Evolutionary conservation across 768 basidiomycete genomes (phyloP).

Genomic region (Butyriboletus loyo): DNA sequence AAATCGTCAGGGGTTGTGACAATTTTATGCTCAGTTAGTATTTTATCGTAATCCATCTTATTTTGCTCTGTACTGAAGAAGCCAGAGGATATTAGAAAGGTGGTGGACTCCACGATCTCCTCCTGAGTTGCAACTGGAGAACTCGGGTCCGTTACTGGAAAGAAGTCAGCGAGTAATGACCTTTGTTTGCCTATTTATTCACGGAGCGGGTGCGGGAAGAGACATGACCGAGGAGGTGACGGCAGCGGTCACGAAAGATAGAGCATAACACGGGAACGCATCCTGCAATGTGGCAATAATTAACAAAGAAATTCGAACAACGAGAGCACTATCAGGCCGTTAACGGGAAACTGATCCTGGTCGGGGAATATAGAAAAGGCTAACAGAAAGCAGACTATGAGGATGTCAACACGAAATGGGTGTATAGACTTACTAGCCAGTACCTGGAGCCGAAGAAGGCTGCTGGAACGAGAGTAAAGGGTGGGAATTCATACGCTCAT

Average conservation of each 20-base stretch:
- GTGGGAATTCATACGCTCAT: background rate
- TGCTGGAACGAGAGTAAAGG: background rate
- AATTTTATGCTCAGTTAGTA: background rate
- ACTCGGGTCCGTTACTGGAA: background rate
- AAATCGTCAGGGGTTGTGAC: background rate
- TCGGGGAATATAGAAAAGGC: slow-evolving; percentile 16
- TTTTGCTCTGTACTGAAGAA: background rate
- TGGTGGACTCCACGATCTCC: slow-evolving; percentile 4
- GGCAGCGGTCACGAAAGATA: slow-evolving; percentile 2
- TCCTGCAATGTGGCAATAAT: slow-evolving; percentile 5
- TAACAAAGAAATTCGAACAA: background rate
- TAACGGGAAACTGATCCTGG: background rate
- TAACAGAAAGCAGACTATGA: slow-evolving; percentile 1
- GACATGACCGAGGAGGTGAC: slow-evolving; percentile 6
- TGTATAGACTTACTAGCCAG: slow-evolving; percentile 19
- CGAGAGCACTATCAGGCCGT: slow-evolving; percentile 11
- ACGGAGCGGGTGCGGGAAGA: slow-evolving; percentile 1
- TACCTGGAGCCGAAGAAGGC: slow-evolving; percentile 17
- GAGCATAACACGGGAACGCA: slow-evolving; percentile 5
- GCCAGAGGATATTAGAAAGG: background rate
- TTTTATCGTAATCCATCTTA: background rate
- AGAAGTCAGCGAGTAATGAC: background rate
- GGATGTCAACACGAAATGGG: background rate
- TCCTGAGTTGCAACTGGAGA: background rate
- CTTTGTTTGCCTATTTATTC: background rate